Evolutionary conservation across 305 asterid genomes (phyloP).

Genomic region (Fraxinus velutina): DNA sequence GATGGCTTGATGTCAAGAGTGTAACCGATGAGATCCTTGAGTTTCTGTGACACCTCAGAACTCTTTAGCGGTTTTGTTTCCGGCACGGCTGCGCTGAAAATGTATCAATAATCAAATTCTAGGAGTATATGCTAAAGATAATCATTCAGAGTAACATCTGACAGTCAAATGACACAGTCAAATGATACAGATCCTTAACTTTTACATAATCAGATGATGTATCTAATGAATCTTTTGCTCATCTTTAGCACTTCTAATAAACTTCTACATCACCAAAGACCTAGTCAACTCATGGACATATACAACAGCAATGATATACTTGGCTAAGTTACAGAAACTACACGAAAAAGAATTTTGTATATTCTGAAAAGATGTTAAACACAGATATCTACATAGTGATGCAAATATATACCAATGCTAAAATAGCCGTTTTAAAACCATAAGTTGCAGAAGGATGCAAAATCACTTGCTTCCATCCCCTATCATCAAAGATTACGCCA

Average conservation of each 20-base stretch:
- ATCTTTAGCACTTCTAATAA: background rate
- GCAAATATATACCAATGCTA: background rate
- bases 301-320: background rate
- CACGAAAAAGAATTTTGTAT: background rate
- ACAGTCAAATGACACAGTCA: background rate
- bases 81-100: constrained; percentile 40
- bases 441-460: background rate
- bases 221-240: background rate
- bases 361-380: background rate
- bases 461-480: background rate
- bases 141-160: background rate
- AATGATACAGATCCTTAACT: background rate
- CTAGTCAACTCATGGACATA: background rate
- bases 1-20: constrained; percentile 78
- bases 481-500: background rate
- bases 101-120: constrained; percentile 29
- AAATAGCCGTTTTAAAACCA: constrained; percentile 1
- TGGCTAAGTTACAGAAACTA: background rate
- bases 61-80: constrained; percentile 52
- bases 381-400: background rate
- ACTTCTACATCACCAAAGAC: background rate
- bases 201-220: background rate
- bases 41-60: constrained; percentile 57
- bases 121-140: constrained; percentile 1
- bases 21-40: constrained; percentile 68